Evolutionary conservation across 176 grass and related monocot species (phyloP), one percentile per base, ranked within the genome.

Genomic region (Musa itinerans): DNA sequence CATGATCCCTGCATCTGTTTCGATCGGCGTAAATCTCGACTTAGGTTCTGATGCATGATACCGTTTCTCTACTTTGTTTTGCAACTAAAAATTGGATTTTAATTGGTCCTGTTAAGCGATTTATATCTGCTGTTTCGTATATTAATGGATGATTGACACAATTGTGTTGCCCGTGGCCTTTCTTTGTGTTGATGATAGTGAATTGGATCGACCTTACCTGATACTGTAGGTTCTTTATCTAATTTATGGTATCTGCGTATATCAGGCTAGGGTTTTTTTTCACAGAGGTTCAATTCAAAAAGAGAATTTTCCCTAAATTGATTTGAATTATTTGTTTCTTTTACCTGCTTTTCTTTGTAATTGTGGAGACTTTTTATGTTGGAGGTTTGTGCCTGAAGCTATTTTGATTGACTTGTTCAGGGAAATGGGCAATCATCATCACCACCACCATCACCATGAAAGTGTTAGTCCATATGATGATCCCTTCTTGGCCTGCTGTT

Each of bases 401-500:
- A 2, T 49, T 9, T n/a, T 61, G 57, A n/a, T 61, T 21, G 7
- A n/a, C 8, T 22, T 3, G 50, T 20, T 52, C 68, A 70, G 48
- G 68, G 16, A 70, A 70, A 70, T 51, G 68, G 48, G 43, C 50
- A 34, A 70, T 21, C 68, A 70, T 21, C 68, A 70, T 49, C 67
- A 65, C 34, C 65, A 68, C 66, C 66, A 50, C 29, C 68, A 50
- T 20, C 68, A 70, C 48, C 68, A 70, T 70, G 68, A 70, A 15
- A 9, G 48, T 51, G 13, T 50, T 17, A 70, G 24, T 53, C 72
- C 72, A 54, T 55, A 29, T 23, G 23, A 56, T 16, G 53, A 55
- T 55, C 34, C 22, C 63, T 64, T 80, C 53, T 9, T 74, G 52
- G 52, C 59, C 57, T 77, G 77, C 20, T n/a, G 62, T 64, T 90